These are phyloP conservation scores for Ascodesmis nigricans DNA, from an alignment of 495 filamentous ascomycete genomes.

Conservation along the genomic window DNA sequence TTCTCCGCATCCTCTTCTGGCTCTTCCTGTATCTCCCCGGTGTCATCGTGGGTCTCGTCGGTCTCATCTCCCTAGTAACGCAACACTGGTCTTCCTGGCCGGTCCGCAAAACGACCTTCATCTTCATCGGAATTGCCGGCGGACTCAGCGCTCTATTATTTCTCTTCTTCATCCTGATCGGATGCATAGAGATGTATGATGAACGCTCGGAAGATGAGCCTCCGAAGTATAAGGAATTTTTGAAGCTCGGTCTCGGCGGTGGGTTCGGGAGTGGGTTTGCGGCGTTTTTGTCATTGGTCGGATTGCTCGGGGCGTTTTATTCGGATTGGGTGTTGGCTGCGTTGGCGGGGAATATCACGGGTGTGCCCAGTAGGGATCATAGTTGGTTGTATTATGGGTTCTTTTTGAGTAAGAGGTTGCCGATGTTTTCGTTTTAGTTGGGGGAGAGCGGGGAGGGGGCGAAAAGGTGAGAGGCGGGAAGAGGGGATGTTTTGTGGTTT, in stretches of 20 bases:
- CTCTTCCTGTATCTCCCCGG: neutral
- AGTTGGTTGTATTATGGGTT: neutral
- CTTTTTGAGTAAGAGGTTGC: neutral
- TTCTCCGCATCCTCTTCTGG: neutral
- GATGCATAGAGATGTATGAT: neutral
- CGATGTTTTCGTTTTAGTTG: slow-evolving; percentile 1
- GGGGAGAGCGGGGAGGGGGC: too few relatives aligned
- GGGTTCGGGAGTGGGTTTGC: neutral
- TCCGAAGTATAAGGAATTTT: neutral
- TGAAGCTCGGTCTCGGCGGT: neutral
- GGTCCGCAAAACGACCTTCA: neutral
- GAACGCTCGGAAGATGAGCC: neutral
- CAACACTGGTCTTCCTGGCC: neutral
- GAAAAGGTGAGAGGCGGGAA: too few relatives aligned
- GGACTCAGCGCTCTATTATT: neutral
- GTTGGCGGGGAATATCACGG: neutral
- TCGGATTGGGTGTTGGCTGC: neutral
- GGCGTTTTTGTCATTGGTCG: neutral
- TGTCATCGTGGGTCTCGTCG: neutral
- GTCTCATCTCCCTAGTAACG: neutral
- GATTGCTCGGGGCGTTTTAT: neutral
- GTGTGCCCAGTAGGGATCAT: neutral
- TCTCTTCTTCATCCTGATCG: neutral
- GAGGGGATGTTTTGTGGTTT: too few relatives aligned
- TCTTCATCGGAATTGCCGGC: neutral